A percentile compares a stretch with the other conserved stretches of the same genome.
Evolutionary conservation across 345 rosid species (phyloP).

Genomic region (Erucastrum elatum): DNA sequence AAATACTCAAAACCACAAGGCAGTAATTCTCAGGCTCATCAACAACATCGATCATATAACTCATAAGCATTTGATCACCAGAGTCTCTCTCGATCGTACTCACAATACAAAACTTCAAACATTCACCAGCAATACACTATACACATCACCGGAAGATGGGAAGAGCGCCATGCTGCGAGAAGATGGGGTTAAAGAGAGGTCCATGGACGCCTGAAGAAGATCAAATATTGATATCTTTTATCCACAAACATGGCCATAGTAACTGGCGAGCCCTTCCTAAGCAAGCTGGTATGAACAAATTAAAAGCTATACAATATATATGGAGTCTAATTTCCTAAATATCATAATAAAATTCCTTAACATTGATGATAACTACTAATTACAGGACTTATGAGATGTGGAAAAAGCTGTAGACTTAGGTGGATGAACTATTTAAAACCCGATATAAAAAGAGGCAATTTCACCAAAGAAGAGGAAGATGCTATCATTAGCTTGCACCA

Average conservation of each 20-base stretch:
- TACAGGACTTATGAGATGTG: conserved; percentile 73
- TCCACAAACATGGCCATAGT: conserved; percentile 58
- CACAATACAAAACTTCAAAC: conserved; percentile 1
- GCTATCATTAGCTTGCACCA: conserved; percentile 67
- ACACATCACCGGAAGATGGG: conserved; percentile 50
- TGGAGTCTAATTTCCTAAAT: not conserved
- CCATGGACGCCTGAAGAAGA: conserved; percentile 83
- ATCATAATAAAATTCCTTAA: not conserved
- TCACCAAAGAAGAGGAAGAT: conserved; percentile 77
- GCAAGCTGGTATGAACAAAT: conserved; percentile 60
- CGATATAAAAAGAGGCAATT: conserved; percentile 81
- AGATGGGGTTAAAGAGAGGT: conserved; percentile 79
- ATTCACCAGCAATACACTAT: not conserved
- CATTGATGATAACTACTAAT: not conserved
- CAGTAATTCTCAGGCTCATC: conserved; percentile 25
- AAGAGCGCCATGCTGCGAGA: conserved; percentile 90
- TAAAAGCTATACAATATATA: not conserved
- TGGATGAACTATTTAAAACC: conserved; percentile 80
- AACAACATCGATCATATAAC: conserved; percentile 8
- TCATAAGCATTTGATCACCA: conserved; percentile 4
- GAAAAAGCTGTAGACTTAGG: conserved; percentile 78
- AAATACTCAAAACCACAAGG: conserved; percentile 26
- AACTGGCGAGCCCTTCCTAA: conserved; percentile 83
- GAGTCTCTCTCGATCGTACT: not conserved
- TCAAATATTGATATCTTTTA: conserved; percentile 51